Percentiles rank a stretch among this genome's conserved stretches.
These are phyloP conservation scores for Rhodotorula diobovata DNA, from an alignment of 768 basidiomycete species.

Conservation along the genomic window DNA sequence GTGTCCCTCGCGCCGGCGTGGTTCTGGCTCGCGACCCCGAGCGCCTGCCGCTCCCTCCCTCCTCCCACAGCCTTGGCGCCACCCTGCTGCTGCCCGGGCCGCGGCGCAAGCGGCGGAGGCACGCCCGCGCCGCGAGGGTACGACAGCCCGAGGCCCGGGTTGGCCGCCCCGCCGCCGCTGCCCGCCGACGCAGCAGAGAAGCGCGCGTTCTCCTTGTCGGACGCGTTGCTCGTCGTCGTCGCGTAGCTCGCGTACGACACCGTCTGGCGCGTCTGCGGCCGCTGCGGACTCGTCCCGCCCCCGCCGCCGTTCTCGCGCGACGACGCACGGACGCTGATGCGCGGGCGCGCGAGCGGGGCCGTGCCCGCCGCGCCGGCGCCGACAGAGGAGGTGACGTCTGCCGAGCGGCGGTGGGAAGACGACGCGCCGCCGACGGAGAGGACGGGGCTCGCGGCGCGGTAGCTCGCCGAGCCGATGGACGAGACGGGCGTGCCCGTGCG, in stretches of 20 bases:
- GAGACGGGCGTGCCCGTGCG: constrained; percentile 10
- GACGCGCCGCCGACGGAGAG: constrained; percentile 18
- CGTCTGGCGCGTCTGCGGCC: not conserved
- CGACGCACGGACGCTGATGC: constrained; percentile 21
- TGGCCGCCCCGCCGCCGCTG: not conserved
- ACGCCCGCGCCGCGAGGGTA: not conserved
- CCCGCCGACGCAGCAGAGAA: constrained; percentile 2
- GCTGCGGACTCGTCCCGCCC: not conserved
- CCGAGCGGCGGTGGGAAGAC: constrained; percentile 25
- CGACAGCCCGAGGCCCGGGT: constrained; percentile 21
- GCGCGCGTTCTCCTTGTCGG: constrained; percentile 34
- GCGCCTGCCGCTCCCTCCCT: not conserved
- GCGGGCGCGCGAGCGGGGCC: not conserved
- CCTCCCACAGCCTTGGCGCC: not conserved
- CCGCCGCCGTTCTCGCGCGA: constrained; percentile 5
- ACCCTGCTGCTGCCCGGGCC: constrained; percentile 14
- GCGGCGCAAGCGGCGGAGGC: constrained; percentile 17
- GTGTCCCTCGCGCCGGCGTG: not conserved
- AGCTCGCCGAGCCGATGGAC: constrained; percentile 8
- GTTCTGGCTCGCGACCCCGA: constrained; percentile 16
- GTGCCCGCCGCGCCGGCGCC: not conserved
- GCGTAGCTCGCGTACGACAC: not conserved
- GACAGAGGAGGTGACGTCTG: constrained; percentile 14
- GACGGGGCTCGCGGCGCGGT: constrained; percentile 24
- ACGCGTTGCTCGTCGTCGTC: not conserved